Evolutionary conservation across 2,329 filamentous ascomycete genomes (phyloP).

Genomic region (Microcyclospora tardicrescens): DNA sequence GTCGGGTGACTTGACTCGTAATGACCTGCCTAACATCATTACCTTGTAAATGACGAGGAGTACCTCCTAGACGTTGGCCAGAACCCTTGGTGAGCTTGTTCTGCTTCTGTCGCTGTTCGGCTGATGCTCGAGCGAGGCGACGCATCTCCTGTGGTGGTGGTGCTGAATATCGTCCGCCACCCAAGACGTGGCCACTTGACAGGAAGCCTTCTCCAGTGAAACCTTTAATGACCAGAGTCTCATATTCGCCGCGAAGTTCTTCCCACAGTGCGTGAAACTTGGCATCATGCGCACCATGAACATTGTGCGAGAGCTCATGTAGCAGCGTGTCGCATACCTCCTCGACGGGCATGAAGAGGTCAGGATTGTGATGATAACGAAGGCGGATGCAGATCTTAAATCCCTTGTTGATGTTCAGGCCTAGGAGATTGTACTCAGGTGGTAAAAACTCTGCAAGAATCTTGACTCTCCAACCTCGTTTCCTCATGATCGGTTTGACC

Average conservation of each 20-base stretch:
- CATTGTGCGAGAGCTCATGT: constrained; percentile 83
- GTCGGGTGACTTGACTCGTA: constrained; percentile 52
- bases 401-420: constrained; percentile 65
- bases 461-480: constrained; percentile 65
- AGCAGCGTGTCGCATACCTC: constrained; percentile 81
- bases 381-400: constrained; percentile 72
- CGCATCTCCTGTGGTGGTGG: constrained; percentile 60
- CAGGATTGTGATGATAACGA: constrained; percentile 59
- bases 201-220: constrained; percentile 88
- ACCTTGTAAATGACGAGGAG: constrained; percentile 38
- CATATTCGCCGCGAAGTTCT: constrained; percentile 74
- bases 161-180: constrained; percentile 35
- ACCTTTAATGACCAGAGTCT: constrained; percentile 62
- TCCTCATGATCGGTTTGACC: constrained; percentile 91
- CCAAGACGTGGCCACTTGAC: constrained; percentile 59
- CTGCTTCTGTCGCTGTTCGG: constrained; percentile 49
- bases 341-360: constrained; percentile 68
- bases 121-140: constrained; percentile 53
- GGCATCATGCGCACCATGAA: constrained; percentile 68
- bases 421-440: constrained; percentile 57
- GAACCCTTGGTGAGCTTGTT: constrained; percentile 43
- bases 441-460: constrained; percentile 80
- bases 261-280: constrained; percentile 82
- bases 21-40: constrained; percentile 61
- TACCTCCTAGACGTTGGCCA: constrained; percentile 61